These are phyloP conservation scores for Solanum dulcamara DNA, from an alignment of 257 asterid species.

Conservation along the genomic window DNA sequence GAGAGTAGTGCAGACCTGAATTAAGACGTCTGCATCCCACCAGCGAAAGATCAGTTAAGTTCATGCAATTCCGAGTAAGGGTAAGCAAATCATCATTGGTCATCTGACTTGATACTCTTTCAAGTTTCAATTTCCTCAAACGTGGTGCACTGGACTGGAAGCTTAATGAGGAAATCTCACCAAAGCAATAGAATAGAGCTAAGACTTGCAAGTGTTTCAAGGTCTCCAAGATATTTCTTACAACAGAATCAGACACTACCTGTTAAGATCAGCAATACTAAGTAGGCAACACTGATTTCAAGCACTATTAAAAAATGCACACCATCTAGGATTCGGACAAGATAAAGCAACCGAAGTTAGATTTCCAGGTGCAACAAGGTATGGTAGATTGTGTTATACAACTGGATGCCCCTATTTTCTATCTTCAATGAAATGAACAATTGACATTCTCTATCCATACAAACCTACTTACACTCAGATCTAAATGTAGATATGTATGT, in stretches of 20 bases:
- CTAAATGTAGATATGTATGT: not conserved
- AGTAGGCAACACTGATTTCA: not conserved
- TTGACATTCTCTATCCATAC: not conserved
- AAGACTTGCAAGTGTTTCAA: constrained; percentile 43
- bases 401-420: not conserved
- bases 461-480: not conserved
- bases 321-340: not conserved
- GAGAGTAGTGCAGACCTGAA: constrained; percentile 33
- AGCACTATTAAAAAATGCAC: not conserved
- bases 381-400: not conserved
- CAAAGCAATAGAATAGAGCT: constrained; percentile 73
- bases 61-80: constrained; percentile 48
- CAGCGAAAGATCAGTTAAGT: constrained; percentile 57
- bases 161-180: constrained; percentile 59
- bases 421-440: not conserved
- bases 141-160: constrained; percentile 42
- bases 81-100: constrained; percentile 54
- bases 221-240: constrained; percentile 30
- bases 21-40: constrained; percentile 66
- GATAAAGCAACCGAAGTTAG: not conserved
- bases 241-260: constrained; percentile 61
- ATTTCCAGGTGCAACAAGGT: not conserved
- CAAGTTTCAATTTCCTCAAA: constrained; percentile 75
- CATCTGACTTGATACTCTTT: constrained; percentile 75
- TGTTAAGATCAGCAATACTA: constrained; percentile 19